Evolutionary conservation across 2,329 filamentous ascomycete species (phyloP).

Genomic region (Mariannaea elegans): DNA sequence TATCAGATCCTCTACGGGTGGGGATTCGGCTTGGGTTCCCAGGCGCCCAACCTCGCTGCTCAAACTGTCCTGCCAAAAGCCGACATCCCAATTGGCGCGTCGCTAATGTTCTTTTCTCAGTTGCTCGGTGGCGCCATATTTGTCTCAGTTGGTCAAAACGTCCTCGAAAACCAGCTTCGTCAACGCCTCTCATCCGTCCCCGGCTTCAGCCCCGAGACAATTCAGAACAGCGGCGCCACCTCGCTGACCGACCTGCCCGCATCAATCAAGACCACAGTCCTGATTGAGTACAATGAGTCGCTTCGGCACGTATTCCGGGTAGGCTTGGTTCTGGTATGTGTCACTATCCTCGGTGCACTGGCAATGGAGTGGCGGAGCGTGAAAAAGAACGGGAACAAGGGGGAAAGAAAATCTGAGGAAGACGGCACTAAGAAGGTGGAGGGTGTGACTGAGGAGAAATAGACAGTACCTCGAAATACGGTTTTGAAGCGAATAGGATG

Average conservation of each 20-base stretch:
- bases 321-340: constrained; percentile 55
- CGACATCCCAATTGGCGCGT: constrained; percentile 57
- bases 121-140: constrained; percentile 58
- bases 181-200: constrained; percentile 10
- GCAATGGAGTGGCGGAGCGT: constrained; percentile 63
- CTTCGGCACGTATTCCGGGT: constrained; percentile 64
- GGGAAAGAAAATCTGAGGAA: background rate
- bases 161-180: constrained; percentile 58
- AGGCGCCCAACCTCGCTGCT: constrained; percentile 55
- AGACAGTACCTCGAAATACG: too few species aligned
- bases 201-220: constrained; percentile 9
- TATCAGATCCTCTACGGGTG: constrained; percentile 52
- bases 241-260: constrained; percentile 15
- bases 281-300: constrained; percentile 63
- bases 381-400: constrained; percentile 11
- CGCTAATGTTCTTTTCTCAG: constrained; percentile 57
- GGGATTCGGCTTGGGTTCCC: constrained; percentile 53
- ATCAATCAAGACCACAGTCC: constrained; percentile 10
- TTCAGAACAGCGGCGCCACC: constrained; percentile 20
- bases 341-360: constrained; percentile 60
- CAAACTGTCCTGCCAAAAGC: constrained; percentile 53
- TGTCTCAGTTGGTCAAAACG: constrained; percentile 59
- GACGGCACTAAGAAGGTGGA: background rate
- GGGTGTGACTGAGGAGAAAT: background rate
- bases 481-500: too few species aligned